Conservation (phyloP, 192 early-diverging fungal genomes). For the Powellomyces hirtus region DNA sequence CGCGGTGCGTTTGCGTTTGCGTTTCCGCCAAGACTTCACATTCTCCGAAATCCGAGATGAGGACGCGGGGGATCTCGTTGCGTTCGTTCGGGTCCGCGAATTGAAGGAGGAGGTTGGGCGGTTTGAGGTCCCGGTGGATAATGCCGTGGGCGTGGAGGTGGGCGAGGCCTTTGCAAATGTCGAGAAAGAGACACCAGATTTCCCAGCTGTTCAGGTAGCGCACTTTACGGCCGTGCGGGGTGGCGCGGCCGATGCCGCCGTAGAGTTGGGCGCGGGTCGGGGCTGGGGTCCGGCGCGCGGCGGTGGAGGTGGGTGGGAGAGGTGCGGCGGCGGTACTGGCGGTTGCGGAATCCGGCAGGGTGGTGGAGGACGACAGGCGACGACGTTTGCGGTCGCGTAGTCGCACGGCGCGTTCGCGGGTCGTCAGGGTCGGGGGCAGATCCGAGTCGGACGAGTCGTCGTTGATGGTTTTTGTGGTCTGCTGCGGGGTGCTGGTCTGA, state of each 20-base stretch:
- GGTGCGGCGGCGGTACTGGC: not conserved
- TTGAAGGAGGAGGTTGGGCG: constrained; percentile 85
- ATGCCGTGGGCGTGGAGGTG: constrained; percentile 88
- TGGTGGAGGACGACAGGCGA: not conserved
- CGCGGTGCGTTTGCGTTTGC: constrained; percentile 35
- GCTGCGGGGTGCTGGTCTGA: not conserved
- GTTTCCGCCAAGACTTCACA: constrained; percentile 80
- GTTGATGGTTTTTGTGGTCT: not conserved
- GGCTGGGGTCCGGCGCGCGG: not conserved
- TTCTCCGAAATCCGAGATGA: constrained; percentile 97
- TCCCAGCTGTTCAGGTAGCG: constrained; percentile 51
- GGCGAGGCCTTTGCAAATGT: constrained; percentile 85
- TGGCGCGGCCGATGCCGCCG: constrained; percentile 36
- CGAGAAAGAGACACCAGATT: constrained; percentile 85
- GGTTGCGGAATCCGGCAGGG: not conserved
- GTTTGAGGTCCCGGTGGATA: constrained; percentile 93
- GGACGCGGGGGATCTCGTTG: constrained; percentile 64
- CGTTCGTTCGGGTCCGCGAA: constrained; percentile 52
- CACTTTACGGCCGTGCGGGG: constrained; percentile 32
- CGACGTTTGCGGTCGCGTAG: constrained; percentile 16
- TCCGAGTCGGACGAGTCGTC: constrained; percentile 6
- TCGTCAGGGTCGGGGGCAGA: not conserved
- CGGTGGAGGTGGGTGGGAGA: not conserved
- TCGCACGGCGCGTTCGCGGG: constrained; percentile 12
- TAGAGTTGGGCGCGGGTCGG: constrained; percentile 17